phyloP scores from a whole-genome alignment of 2,329 filamentous ascomycete species.

The Cryphonectria nitschkei region DNA sequence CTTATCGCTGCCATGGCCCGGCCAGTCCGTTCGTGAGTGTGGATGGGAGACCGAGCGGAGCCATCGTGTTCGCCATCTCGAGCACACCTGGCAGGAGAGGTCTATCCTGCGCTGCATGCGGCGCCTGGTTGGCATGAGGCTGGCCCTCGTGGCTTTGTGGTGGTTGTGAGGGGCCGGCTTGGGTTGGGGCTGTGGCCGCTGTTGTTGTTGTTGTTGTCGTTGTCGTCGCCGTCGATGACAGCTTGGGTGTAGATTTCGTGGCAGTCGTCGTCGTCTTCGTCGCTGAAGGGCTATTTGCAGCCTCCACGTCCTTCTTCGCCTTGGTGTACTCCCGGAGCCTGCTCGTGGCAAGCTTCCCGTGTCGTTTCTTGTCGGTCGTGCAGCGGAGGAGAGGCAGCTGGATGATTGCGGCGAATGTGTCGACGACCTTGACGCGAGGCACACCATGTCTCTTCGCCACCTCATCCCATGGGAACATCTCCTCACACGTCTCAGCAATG shows the following conservation, averaged over 20 bases:
- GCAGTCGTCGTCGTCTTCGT: background rate
- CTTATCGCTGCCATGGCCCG: constrained; percentile 20
- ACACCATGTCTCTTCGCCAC: constrained; percentile 50
- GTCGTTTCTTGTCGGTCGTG: constrained; percentile 47
- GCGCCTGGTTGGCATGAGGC: background rate
- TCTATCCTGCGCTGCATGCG: constrained; percentile 1
- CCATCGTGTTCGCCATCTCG: constrained; percentile 27
- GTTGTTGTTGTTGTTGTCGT: background rate
- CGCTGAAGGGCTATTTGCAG: background rate
- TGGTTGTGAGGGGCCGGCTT: background rate
- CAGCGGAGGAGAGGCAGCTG: constrained; percentile 52
- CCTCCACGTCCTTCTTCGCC: constrained; percentile 39
- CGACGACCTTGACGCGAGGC: constrained; percentile 48
- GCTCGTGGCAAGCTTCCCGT: constrained; percentile 45
- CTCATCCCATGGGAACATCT: constrained; percentile 49
- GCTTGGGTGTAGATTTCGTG: background rate
- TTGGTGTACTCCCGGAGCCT: constrained; percentile 49
- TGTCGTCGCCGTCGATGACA: background rate
- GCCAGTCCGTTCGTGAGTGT: constrained; percentile 18
- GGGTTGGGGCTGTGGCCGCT: background rate
- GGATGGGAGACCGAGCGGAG: constrained; percentile 24
- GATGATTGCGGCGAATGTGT: constrained; percentile 52
- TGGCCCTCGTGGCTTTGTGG: background rate
- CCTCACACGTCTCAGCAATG: constrained; percentile 52
- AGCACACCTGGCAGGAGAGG: constrained; percentile 22